Conservation (phyloP, 139 green algal species). For the Tetradesmus lagerheimii region DNA sequence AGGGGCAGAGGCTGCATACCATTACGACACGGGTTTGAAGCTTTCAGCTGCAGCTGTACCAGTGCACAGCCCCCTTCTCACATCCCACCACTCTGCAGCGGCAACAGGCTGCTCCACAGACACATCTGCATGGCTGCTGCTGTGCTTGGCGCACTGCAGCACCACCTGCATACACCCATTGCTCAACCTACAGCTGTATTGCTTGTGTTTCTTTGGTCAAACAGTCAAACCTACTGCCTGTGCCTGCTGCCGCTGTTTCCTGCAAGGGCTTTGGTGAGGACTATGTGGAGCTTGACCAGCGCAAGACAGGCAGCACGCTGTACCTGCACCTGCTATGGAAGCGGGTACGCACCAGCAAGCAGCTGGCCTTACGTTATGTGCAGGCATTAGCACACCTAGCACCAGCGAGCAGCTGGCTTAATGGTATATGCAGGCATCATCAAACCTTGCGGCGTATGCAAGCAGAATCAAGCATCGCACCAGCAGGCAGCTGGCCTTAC, state of each 20-base stretch:
- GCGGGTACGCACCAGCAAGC: constrained; percentile 21
- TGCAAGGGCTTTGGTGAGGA: constrained; percentile 79
- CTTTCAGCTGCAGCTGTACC: neutral
- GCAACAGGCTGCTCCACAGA: no score
- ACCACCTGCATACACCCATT: no score
- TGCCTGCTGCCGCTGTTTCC: neutral
- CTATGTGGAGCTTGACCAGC: constrained; percentile 82
- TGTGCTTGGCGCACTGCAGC: no score
- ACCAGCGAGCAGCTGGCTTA: neutral
- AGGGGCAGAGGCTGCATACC: neutral
- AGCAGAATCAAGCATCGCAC: no score
- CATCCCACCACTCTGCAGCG: no score
- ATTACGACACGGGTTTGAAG: neutral
- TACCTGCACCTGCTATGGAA: constrained; percentile 88
- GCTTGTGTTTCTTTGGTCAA: no score
- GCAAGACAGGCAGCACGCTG: constrained; percentile 73
- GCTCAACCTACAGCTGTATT: no score
- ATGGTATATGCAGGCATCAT: no score
- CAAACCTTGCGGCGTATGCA: no score
- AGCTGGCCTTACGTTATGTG: no score
- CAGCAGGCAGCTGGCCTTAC: no score
- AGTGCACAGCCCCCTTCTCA: neutral
- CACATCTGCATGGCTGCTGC: no score
- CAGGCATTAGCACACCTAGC: neutral
- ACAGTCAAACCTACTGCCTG: neutral